Evolutionary conservation across 2,329 filamentous ascomycete species (phyloP), one percentile per base, ranked within the genome.

Genomic region (Neonectria sp.): DNA sequence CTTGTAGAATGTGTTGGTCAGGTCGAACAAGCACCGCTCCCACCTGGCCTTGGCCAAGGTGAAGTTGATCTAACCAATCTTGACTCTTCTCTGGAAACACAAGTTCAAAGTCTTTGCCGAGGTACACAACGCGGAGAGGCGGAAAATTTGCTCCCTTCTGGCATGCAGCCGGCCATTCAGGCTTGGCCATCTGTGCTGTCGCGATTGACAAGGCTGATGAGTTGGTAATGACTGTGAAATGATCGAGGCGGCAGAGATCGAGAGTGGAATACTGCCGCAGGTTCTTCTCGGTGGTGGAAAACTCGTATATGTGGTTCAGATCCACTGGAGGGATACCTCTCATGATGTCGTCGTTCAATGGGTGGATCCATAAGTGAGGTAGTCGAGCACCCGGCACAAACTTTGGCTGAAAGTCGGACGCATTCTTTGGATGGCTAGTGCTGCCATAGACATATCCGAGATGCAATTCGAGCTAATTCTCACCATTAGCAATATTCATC

Each of bases 221-320:
- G 37, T 43, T 43, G 37, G 37, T 43, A 43, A 43, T 43, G 37
- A 43, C 37, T 43, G 37, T 43, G 37, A 43, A 43, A 13, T 43
- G 37, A 43, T 43, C 37, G 37, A 43, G 37, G 37, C 37, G 37
- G 37, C 37, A 43, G 37, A 43, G 37, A 43, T 43, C 37, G 12
- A 43, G 37, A 43, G 37, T 43, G 37, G 37, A 43, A 17, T 43
- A 43, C 37, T 43, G 37, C 37, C 37, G 37, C 37, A 43, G 37
- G 3, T 43, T 43, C 13, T 15, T 43, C 37, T 43, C 37, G 37
- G 37, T 43, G 37, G 37, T 43, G 15, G 37, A 43, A 43, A 43
- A 43, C 37, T 43, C 37, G 37, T 43, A 43, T 43, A 43, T 43
- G 37, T 43, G 37, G 37, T 43, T 43, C 37, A 43, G 37, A 43